A percentile compares a stretch with the other conserved stretches of the same genome.
Conservation (phyloP, 2,329 filamentous ascomycete species). For the Onygenales sp. region DNA sequence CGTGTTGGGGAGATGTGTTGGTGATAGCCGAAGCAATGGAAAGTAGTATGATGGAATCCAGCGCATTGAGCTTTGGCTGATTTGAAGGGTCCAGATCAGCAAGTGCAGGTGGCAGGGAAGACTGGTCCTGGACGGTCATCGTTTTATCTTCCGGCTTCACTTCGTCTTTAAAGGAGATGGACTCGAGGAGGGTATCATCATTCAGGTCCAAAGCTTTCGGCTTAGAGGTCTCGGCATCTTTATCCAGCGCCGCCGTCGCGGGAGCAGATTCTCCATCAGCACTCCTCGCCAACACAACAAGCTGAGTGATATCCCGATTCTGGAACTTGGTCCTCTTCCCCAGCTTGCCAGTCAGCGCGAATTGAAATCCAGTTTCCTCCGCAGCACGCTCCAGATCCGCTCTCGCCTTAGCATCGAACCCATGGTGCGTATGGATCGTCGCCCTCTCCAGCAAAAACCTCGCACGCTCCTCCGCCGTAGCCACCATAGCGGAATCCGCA, state of each 20-base stretch:
- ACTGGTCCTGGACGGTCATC: constrained; percentile 31
- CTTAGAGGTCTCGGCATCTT: constrained; percentile 23
- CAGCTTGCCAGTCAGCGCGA: constrained; percentile 73
- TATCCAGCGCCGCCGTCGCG: constrained; percentile 8
- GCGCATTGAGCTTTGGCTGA: constrained; percentile 69
- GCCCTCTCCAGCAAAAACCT: constrained; percentile 74
- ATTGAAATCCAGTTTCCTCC: constrained; percentile 60
- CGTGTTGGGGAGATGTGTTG: constrained; percentile 76
- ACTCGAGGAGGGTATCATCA: constrained; percentile 85
- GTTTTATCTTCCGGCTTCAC: constrained; percentile 28
- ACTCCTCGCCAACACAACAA: constrained; percentile 84
- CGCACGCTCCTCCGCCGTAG: constrained; percentile 43
- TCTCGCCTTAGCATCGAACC: constrained; percentile 65
- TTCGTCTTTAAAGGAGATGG: constrained; percentile 64
- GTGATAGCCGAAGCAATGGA: constrained; percentile 73
- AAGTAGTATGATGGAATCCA: constrained; percentile 85
- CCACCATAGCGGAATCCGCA: constrained; percentile 13
- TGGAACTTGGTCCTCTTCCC: constrained; percentile 52
- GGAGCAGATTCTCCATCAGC: constrained; percentile 20
- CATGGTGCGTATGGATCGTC: constrained; percentile 74
- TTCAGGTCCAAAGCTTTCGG: constrained; percentile 72
- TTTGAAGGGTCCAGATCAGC: constrained; percentile 60
- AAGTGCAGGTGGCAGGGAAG: constrained; percentile 51
- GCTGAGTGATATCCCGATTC: constrained; percentile 56
- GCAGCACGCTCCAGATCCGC: constrained; percentile 62